Evolutionary conservation across 2,329 filamentous ascomycete genomes (phyloP), one percentile per base, ranked within the genome.

Genomic region (Ceratocystis smalleyi): DNA sequence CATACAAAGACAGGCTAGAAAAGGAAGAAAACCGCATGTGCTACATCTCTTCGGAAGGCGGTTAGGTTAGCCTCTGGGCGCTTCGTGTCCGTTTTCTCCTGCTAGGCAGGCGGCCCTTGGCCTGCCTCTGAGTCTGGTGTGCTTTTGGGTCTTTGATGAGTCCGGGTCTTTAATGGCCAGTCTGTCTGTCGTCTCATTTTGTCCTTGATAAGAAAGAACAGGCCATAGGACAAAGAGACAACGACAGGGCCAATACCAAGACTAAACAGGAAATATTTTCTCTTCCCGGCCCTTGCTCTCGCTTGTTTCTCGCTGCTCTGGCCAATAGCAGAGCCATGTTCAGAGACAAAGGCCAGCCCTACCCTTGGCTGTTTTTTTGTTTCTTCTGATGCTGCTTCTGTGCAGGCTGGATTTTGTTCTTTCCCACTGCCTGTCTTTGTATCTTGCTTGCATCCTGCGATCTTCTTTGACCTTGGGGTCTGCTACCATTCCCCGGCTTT

Each of bases 241-340:
- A 35, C 17, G 35, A 15, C 17, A 27, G 22, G 40, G 17, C 40
- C 59, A 61, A 15, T 24, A 22, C 40, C 59, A 61, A 22, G 49
- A 24, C 27, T 45, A 62, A 45, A 62, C 27, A 62, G 43, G 59
- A n/a, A 40, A 61, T 61, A 22, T 30, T 43, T 61, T 61, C 59
- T 61, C 59, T 32, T 10, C 5, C 15, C 17, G 8, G 5, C 10
- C 24, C 10, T 32, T n/a, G 27, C 30, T 19, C 54, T 40, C 47
- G 30, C 62, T 55, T 40, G 30, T 55, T 43, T 45, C 47, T 45
- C 49, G 32, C n/a, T 43, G 51, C 6, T 40, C n/a, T 10, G 35
- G 43, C 51, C 30, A 35, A 51, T 43, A 3, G 43, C 30, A 55
- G 49, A 19, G 35, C 40, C 49, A 19, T 27, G 17, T 30, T 3